phyloP scores from a whole-genome alignment of 208 protist genomes.

The Crithidia thermophila region DNA sequence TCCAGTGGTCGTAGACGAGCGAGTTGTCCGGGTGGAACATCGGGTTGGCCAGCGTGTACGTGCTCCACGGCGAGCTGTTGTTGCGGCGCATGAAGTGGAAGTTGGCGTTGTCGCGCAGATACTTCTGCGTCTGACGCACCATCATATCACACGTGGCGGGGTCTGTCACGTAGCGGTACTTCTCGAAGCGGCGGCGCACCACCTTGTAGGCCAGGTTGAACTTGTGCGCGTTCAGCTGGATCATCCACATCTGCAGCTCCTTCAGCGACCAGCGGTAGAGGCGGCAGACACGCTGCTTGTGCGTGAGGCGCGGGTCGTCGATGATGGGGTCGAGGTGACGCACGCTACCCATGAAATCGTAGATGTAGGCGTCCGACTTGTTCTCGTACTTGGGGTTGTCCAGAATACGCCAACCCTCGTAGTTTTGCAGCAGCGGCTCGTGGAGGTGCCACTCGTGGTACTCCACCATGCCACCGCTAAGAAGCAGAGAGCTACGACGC shows the following conservation, averaged over 20 bases:
- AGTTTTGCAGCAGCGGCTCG: slow-evolving; percentile 90
- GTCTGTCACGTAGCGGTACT: slow-evolving; percentile 90
- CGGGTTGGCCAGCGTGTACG: slow-evolving; percentile 82
- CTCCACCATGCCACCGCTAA: slow-evolving; percentile 88
- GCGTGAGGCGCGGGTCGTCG: slow-evolving; percentile 92
- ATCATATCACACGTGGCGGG: slow-evolving; percentile 93
- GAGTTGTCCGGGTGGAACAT: slow-evolving; percentile 91
- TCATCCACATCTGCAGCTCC: slow-evolving; percentile 89
- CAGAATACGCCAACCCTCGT: slow-evolving; percentile 93
- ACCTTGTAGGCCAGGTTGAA: slow-evolving; percentile 92
- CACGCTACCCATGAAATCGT: slow-evolving; percentile 81
- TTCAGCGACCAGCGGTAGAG: slow-evolving; percentile 91
- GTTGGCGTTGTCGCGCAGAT: slow-evolving; percentile 86
- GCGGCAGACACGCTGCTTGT: slow-evolving; percentile 92
- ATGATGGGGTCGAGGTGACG: slow-evolving; percentile 92
- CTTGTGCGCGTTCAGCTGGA: slow-evolving; percentile 88
- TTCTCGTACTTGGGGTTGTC: slow-evolving; percentile 89
- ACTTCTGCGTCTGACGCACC: slow-evolving; percentile 93
- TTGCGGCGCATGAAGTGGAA: slow-evolving; percentile 86
- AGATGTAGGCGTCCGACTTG: slow-evolving; percentile 81
- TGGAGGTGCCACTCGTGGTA: slow-evolving; percentile 93
- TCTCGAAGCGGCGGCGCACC: slow-evolving; percentile 84
- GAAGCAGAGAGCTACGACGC: slow-evolving; percentile 68
- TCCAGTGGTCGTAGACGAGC: slow-evolving; percentile 93
- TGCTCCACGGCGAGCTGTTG: slow-evolving; percentile 82